These are phyloP conservation scores for Mycena floridula DNA, from an alignment of 768 basidiomycete species.

Conservation along the genomic window DNA sequence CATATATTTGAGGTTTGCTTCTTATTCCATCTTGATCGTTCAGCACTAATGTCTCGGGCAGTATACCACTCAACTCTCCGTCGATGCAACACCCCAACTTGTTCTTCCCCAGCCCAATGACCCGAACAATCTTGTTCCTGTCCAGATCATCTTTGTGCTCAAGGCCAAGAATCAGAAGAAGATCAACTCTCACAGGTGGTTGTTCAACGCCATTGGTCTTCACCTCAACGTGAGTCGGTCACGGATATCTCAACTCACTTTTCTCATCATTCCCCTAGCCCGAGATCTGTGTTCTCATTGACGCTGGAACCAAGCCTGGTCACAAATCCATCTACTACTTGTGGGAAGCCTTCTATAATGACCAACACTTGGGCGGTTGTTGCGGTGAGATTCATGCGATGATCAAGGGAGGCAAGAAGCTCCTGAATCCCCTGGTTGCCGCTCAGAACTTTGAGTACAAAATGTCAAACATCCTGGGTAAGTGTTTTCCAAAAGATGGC, in stretches of 20 bases:
- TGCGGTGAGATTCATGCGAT: constrained; percentile 95
- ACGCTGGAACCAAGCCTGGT: constrained; percentile 95
- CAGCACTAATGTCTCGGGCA: constrained; percentile 21
- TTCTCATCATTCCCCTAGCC: constrained; percentile 42
- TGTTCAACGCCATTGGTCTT: constrained; percentile 89
- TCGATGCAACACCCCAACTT: constrained; percentile 85
- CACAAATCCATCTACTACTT: constrained; percentile 94
- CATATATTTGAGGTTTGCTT: constrained; percentile 86
- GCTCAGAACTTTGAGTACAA: constrained; percentile 98
- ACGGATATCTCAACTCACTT: constrained; percentile 6
- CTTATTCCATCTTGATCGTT: not conserved
- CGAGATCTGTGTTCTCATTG: constrained; percentile 87
- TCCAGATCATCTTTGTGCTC: constrained; percentile 85
- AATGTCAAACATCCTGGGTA: constrained; percentile 94
- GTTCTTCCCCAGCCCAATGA: constrained; percentile 88
- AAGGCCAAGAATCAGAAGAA: constrained; percentile 96
- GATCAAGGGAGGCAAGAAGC: constrained; percentile 89
- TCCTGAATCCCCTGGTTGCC: constrained; percentile 87
- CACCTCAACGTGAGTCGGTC: constrained; percentile 55
- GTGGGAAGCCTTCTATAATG: constrained; percentile 89
- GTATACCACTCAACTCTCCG: constrained; percentile 96
- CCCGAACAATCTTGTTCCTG: constrained; percentile 87
- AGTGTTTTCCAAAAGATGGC: too few relatives aligned
- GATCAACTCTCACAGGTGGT: constrained; percentile 93
- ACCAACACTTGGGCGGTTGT: constrained; percentile 74